A percentile compares a stretch with the other conserved stretches of the same genome.
Evolutionary conservation across 169 alveolate genomes (phyloP).

Genomic region (Eimeria praecox): DNA sequence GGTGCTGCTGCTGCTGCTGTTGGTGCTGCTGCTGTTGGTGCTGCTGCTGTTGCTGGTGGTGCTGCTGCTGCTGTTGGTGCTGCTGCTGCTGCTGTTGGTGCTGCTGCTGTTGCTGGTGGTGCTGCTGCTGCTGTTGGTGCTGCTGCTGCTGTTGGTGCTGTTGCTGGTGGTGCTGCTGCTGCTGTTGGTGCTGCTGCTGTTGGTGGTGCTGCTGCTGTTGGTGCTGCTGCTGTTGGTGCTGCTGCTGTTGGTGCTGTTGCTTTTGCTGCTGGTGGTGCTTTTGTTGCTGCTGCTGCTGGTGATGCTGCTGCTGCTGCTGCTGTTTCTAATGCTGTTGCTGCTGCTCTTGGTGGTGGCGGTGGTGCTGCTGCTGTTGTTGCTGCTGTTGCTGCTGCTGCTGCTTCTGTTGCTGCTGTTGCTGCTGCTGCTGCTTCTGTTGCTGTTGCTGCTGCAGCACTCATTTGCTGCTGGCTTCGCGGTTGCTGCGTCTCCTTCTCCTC

Average conservation of each 20-base stretch:
- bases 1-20: constrained; percentile 2
- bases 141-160: not conserved
- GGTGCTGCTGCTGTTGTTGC: not conserved
- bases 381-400: not conserved
- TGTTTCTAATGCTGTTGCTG: not conserved
- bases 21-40: constrained; percentile 3
- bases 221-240: not conserved
- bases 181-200: no score
- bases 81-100: not conserved
- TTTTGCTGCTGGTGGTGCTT: not conserved
- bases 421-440: not conserved
- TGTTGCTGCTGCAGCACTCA: not conserved
- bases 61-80: not conserved
- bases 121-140: not conserved
- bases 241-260: not conserved
- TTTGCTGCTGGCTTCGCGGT: not conserved
- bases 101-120: not conserved
- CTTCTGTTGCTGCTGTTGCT: not conserved
- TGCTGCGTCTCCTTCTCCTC: not conserved
- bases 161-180: not conserved
- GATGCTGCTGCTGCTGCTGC: constrained; percentile 6
- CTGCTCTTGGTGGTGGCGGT: no score
- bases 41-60: constrained; percentile 1
- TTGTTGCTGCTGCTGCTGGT: no score
- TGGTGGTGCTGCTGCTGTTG: no score